Evolutionary conservation across 208 protist species (phyloP).

Genomic region (Herpetomonas muscarum): DNA sequence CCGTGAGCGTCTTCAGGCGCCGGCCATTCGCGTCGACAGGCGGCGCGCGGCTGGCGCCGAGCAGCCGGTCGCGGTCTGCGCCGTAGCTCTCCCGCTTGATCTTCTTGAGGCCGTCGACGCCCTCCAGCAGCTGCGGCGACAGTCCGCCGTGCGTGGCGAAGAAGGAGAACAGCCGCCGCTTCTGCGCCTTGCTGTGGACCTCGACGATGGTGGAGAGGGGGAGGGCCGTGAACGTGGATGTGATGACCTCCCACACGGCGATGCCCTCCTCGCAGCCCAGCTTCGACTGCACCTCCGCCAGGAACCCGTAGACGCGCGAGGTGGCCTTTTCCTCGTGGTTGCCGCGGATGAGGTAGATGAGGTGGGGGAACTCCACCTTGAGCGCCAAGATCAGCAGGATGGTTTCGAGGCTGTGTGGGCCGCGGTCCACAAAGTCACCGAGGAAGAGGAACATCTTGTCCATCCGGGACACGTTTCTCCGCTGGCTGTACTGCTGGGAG

Average conservation of each 20-base stretch:
- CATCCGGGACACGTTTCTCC: constrained; percentile 12
- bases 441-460: constrained; percentile 93
- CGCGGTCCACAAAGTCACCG: constrained; percentile 98
- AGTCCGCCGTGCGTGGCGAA: constrained; percentile 98
- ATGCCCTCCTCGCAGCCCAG: constrained; percentile 34
- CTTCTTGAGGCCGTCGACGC: constrained; percentile 22
- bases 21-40: constrained; percentile 12
- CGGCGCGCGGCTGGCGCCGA: constrained; percentile 2
- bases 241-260: constrained; percentile 66
- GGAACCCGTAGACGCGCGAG: constrained; percentile 69
- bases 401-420: constrained; percentile 43
- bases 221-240: constrained; percentile 66
- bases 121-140: constrained; percentile 69
- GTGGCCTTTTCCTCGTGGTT: constrained; percentile 86
- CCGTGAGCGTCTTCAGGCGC: constrained; percentile 63
- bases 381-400: constrained; percentile 79
- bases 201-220: constrained; percentile 66
- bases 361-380: constrained; percentile 70
- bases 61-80: no score
- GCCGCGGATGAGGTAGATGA: constrained; percentile 78
- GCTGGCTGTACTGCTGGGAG: constrained; percentile 18
- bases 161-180: constrained; percentile 86
- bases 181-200: background rate
- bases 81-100: constrained; percentile 44
- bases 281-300: constrained; percentile 37